Conservation (phyloP, 306 rosid genomes). For the Benincasa hispida region DNA sequence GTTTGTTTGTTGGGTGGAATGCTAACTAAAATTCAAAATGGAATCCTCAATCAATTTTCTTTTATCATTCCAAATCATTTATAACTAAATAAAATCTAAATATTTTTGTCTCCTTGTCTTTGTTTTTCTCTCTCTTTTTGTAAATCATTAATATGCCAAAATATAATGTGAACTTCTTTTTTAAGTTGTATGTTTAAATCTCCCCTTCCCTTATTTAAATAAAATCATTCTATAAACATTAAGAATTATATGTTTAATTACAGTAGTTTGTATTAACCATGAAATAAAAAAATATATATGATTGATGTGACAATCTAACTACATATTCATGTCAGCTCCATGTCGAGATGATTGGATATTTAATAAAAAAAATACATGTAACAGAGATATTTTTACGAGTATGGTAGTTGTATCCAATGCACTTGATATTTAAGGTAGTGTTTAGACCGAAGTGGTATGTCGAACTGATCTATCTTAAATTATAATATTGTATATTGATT, state of each 20-base stretch:
- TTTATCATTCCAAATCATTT: slow-evolving; percentile 1
- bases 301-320: too few relatives aligned
- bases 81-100: background rate
- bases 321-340: too few relatives aligned
- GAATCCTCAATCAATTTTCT: slow-evolving; percentile 3
- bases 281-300: background rate
- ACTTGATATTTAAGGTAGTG: too few relatives aligned
- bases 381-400: too few relatives aligned
- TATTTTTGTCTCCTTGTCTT: background rate
- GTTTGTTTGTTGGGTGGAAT: slow-evolving; percentile 7
- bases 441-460: too few relatives aligned
- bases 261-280: background rate
- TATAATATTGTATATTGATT: too few relatives aligned
- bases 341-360: too few relatives aligned
- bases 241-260: too few relatives aligned
- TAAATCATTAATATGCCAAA: background rate
- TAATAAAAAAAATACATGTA: too few relatives aligned
- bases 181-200: background rate
- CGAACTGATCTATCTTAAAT: too few relatives aligned
- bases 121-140: background rate
- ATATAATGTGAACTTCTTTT: background rate
- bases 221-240: too few relatives aligned
- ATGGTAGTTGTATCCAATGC: too few relatives aligned
- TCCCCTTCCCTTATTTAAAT: background rate
- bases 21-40: slow-evolving; percentile 2